Base-by-base conservation (phyloP, 345 rosid species). In the Raphanus sativus region DNA sequence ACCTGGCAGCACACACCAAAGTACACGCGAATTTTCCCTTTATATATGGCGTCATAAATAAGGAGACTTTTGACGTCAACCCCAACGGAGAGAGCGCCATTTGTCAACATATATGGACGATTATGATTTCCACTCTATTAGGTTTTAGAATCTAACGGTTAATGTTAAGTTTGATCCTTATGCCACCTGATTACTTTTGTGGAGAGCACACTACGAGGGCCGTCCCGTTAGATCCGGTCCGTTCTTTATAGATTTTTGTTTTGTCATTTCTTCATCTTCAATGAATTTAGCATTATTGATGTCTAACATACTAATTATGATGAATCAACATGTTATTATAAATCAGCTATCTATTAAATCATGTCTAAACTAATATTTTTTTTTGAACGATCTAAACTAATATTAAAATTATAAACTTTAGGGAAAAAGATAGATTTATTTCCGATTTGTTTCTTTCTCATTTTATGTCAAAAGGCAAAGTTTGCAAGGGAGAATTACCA, bases 51-150 rank as follows among this genome's bases (percentile, higher is more conserved):
- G 74, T 60, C 80, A 71, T 71, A 70, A 21, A 60, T 36, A 34
- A 5, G 10, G 21, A 42, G 69, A 76, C 76, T 71, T 80, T 66
- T 76, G 83, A 80, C 74, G 83, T 80, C 77, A 80, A 80, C 80
- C 21, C 42, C 8, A 4, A 63, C 3, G 6, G 48, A 50, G 64
- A 71, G 60, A 5, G 38, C 1, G n/a, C 13, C 48, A 0, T 5
- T 11, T 6, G 6, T 48, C 34, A 0, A 6, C 76, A 45, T 16
- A 77, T 40, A 54, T 77, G 77, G 62, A 71, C 72, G 60, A 6
- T 7, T 17, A 0, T 0, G 29, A 77, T 65, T 62, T 5, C 25
- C 1, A 30, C 11, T 11, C n/a, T n/a, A 3, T 15, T 50, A 1
- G 10, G 2, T 5, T 52, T 38, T 17, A 7, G 29, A 16, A 73